Evolutionary conservation across 176 grass and related monocot genomes (phyloP).

Genomic region (Coix lacrymajobi): DNA sequence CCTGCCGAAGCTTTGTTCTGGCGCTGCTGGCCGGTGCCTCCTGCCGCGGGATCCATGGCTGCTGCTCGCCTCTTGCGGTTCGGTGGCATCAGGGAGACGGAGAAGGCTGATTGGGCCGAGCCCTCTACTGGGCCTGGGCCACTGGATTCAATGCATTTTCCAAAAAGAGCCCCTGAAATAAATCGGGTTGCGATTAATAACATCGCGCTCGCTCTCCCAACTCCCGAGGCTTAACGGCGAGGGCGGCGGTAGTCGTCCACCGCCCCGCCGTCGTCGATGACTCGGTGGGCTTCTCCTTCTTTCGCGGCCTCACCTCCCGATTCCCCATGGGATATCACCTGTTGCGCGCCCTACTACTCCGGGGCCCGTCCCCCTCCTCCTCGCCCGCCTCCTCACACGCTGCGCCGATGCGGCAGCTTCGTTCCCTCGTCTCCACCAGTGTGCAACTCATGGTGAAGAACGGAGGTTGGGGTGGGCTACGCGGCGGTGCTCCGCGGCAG

Average conservation of each 20-base stretch:
- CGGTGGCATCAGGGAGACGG: slow-evolving; percentile 3
- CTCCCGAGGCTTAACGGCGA: not conserved
- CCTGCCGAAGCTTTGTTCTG: slow-evolving; percentile 32
- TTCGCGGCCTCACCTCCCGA: too few relatives aligned
- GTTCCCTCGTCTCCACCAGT: not conserved
- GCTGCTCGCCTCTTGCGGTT: slow-evolving; percentile 20
- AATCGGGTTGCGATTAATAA: not conserved
- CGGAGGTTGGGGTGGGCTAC: not conserved
- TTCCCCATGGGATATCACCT: not conserved
- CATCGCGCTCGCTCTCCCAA: too few relatives aligned
- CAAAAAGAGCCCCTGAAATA: not conserved
- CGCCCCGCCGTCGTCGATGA: not conserved
- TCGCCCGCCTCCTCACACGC: not conserved
- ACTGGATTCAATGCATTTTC: not conserved
- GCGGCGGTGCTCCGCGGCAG: not conserved
- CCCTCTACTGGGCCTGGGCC: not conserved
- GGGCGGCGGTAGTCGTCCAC: not conserved
- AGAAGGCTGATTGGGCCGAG: not conserved
- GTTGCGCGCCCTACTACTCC: not conserved
- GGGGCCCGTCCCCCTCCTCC: too few relatives aligned
- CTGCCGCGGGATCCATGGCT: slow-evolving; percentile 24
- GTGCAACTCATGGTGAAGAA: not conserved
- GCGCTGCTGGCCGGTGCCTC: slow-evolving; percentile 22
- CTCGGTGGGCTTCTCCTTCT: not conserved
- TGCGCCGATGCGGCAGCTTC: not conserved